Evolutionary conservation across 768 basidiomycete species (phyloP).

Genomic region (Artomyces pyxidatus): DNA sequence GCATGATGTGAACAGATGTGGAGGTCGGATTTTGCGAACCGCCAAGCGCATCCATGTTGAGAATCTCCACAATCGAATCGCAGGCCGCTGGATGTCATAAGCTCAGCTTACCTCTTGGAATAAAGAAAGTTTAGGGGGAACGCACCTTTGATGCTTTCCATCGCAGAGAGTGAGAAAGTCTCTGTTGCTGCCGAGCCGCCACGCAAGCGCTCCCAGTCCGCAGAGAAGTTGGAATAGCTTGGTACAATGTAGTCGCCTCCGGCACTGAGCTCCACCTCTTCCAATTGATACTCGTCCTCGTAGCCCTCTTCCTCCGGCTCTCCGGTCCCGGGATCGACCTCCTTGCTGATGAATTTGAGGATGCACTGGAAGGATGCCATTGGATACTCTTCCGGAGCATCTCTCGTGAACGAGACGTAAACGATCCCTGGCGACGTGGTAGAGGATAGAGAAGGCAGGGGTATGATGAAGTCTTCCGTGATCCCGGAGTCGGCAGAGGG

Average conservation of each 20-base stretch:
- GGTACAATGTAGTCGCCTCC: slow-evolving; percentile 88
- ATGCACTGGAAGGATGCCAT: slow-evolving; percentile 83
- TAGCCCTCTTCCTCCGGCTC: slow-evolving; percentile 98
- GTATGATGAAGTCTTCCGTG: slow-evolving; percentile 93
- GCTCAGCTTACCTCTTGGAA: no score
- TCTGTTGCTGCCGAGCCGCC: slow-evolving; percentile 76
- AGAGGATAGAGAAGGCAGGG: slow-evolving; percentile 59
- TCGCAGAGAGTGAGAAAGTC: slow-evolving; percentile 86
- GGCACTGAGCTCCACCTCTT: slow-evolving; percentile 90
- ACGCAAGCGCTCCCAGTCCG: slow-evolving; percentile 92
- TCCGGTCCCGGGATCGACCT: slow-evolving; percentile 91
- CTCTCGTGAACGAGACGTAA: slow-evolving; percentile 91
- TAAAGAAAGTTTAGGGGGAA: slow-evolving; percentile 12
- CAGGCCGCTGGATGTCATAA: slow-evolving; percentile 90
- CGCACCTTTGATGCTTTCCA: slow-evolving; percentile 91
- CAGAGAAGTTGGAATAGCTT: slow-evolving; percentile 84
- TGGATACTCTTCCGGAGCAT: slow-evolving; percentile 66
- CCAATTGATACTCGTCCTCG: slow-evolving; percentile 95
- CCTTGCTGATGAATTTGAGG: slow-evolving; percentile 94
- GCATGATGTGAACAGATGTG: slow-evolving; percentile 86
- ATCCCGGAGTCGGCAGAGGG: slow-evolving; percentile 66
- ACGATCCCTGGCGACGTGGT: slow-evolving; percentile 74
- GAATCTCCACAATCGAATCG: slow-evolving; percentile 90
- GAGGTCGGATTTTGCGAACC: slow-evolving; percentile 80
- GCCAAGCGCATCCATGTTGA: slow-evolving; percentile 95